These are phyloP conservation scores for sorghum (Sorghum bicolor) DNA, from an alignment of 176 grass and related monocot species.

Conservation along the genomic window Sorghum_bicolor_NCBIv3 NC_012871.2:58430001-58430500, in stretches of 20 bases:
- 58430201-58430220: neutral
- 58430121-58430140: neutral
- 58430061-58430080: neutral
- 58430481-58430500: no score
- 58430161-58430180: constrained; percentile 49
- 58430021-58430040: no score
- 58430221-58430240: neutral
- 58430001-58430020: neutral
- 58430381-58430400: neutral
- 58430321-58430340: neutral
- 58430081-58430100: neutral
- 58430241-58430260: neutral
- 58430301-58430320: neutral
- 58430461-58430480: no score
- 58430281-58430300: neutral
- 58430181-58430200: constrained; percentile 39
- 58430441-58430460: no score
- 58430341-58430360: neutral
- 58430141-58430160: neutral
- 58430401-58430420: no score
- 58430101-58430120: constrained; percentile 1
- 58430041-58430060: no score
- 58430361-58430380: neutral
- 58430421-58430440: no score
- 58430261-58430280: neutral